A percentile compares a stretch with the other conserved stretches of the same genome.
These are phyloP conservation scores for Nigrospora osmanthi DNA, from an alignment of 2,329 filamentous ascomycete species.

Conservation along the genomic window DNA sequence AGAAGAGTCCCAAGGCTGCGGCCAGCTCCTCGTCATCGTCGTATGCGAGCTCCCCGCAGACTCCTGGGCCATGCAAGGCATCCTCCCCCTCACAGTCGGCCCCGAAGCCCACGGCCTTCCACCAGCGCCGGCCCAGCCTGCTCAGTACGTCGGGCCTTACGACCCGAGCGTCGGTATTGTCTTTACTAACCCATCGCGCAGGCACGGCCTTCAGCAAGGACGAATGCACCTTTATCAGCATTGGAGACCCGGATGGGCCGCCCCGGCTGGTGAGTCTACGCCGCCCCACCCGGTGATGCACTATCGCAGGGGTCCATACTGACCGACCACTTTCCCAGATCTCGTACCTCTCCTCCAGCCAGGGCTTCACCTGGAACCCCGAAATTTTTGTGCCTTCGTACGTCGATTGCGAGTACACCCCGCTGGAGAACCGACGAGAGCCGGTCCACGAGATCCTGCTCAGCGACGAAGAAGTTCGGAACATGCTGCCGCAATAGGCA, in stretches of 20 bases:
- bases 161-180: constrained; percentile 8
- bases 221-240: constrained; percentile 74
- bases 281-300: neutral
- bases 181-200: constrained; percentile 22
- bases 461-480: constrained; percentile 67
- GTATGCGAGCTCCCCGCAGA: constrained; percentile 48
- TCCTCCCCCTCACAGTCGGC: constrained; percentile 32
- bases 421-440: constrained; percentile 68
- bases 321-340: constrained; percentile 43
- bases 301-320: constrained; percentile 8
- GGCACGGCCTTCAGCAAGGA: constrained; percentile 65
- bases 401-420: constrained; percentile 65
- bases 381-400: constrained; percentile 79
- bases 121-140: constrained; percentile 52
- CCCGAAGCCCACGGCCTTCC: constrained; percentile 34
- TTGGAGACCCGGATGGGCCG: constrained; percentile 66
- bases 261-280: constrained; percentile 55
- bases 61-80: constrained; percentile 29
- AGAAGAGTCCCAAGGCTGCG: constrained; percentile 34
- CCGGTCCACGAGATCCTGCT: constrained; percentile 72
- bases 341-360: constrained; percentile 70
- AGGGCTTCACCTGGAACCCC: constrained; percentile 80
- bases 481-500: constrained; percentile 56
- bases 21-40: constrained; percentile 50
- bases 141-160: constrained; percentile 40